Base-by-base conservation (phyloP, 75 land plant species). In the Pseudotsuga menziesii region DNA sequence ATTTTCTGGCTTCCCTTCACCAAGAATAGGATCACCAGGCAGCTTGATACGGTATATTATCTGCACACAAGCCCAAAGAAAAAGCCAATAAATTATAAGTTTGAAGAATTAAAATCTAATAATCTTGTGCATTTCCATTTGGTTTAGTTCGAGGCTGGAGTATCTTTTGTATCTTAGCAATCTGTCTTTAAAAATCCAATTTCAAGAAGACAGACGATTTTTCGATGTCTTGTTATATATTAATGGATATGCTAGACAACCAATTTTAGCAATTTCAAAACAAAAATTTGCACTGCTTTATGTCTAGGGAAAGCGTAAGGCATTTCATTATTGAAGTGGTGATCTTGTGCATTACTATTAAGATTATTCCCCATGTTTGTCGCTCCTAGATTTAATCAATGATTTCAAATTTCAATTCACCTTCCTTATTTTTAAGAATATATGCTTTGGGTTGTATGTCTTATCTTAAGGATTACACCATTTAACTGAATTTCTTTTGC, bases 1-100 rank as follows among this genome's bases (percentile, higher is more conserved):
- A 82, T 96, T 96, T 78, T 96, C 98, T 79, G 98, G 98, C 72
- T 94, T 96, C 56, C 98, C 98, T 85, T 96, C 98, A 58, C 97
- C 98, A 44, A 96, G 87, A 20, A 44, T 86, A 59, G 93, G 91
- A 52, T 79, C 79, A 29, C 98, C 98, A 26, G 98, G 98, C 26
- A 96, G 91, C 87, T 84, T 96, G 73, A 96, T 96, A 25, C 98
- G 91, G 59, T 96, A 96, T 75, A 96, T 94, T 86, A 94, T 92
- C 97, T 96, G 73, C 35, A 78, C 12, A n/a, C 17, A 69, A 11
- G 13, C 23, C 23, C 44, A 61, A 61, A 5, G 13, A 11, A 74
- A 54, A 44, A 44, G 54, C 12, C 9, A 48, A 48, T 48, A 48
- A 48, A 48, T 48, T 48, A 9, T 7, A 61, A 61, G 16, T n/a